Conservation (phyloP, 305 asterid genomes). For the Petunia hybrid region DNA sequence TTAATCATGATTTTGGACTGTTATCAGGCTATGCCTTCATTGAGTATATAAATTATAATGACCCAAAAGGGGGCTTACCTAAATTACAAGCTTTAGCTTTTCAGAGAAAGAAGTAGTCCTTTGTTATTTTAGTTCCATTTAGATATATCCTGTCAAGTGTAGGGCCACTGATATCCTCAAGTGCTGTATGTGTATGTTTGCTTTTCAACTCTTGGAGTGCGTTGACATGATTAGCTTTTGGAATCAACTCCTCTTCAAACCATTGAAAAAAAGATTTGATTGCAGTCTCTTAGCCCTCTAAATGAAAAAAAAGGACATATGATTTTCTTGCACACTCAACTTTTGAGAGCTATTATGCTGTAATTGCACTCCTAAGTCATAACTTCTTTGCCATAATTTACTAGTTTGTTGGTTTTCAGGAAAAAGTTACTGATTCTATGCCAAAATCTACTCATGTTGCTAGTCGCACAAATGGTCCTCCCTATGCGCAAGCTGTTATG, state of each 20-base stretch:
- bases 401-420: slow-evolving; percentile 55
- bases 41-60: not conserved
- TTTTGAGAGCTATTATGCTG: not conserved
- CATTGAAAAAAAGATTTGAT: slow-evolving; percentile 2
- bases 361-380: slow-evolving; percentile 10
- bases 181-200: not conserved
- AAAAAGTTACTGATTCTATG: slow-evolving; percentile 70
- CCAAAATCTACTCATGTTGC: slow-evolving; percentile 74
- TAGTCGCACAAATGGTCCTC: slow-evolving; percentile 69
- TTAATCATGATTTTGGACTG: not conserved
- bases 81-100: not conserved
- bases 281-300: not conserved
- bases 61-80: not conserved
- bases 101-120: not conserved
- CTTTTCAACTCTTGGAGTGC: not conserved
- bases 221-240: not conserved
- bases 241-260: not conserved
- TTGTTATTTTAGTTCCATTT: not conserved
- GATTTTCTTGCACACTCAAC: not conserved
- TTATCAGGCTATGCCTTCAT: not conserved
- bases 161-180: not conserved
- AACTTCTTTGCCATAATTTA: slow-evolving; percentile 17
- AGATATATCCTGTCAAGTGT: not conserved
- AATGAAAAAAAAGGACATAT: not conserved
- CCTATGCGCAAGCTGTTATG: slow-evolving; percentile 70